Conservation (phyloP, 2,329 filamentous ascomycete species). For the Alternaria panax region DNA sequence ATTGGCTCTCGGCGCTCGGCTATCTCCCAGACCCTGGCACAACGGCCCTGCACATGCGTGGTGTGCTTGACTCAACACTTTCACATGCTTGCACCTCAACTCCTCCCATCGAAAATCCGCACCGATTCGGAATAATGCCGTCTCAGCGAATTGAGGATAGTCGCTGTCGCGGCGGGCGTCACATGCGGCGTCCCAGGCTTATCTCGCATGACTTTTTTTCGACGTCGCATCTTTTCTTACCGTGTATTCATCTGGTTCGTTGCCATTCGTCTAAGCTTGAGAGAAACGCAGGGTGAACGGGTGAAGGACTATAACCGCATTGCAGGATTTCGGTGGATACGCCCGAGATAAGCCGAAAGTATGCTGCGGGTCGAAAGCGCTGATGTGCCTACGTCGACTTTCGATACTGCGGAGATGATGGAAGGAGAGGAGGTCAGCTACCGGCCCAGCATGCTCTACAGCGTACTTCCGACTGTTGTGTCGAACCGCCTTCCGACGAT, state of each 20-base stretch:
- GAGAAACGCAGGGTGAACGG: background rate
- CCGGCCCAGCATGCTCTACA: conserved; percentile 58
- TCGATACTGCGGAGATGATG: conserved; percentile 16
- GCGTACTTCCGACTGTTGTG: conserved; percentile 62
- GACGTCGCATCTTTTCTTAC: background rate
- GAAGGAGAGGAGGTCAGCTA: conserved; percentile 18
- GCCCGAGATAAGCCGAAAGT: conserved; percentile 21
- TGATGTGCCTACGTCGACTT: conserved; percentile 4
- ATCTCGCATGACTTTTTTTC: background rate
- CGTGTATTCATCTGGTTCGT: background rate
- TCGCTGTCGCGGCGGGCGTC: conserved; percentile 16
- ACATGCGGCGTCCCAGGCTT: background rate
- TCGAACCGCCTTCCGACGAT: conserved; percentile 61
- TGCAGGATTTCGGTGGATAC: background rate
- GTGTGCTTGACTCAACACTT: conserved; percentile 24
- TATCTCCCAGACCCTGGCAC: conserved; percentile 21
- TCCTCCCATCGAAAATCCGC: conserved; percentile 5
- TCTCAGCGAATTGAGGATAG: conserved; percentile 24
- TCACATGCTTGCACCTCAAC: conserved; percentile 30
- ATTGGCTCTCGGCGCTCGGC: conserved; percentile 26
- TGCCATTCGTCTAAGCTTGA: conserved; percentile 1
- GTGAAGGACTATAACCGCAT: background rate
- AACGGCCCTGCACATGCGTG: conserved; percentile 4
- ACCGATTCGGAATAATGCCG: conserved; percentile 18
- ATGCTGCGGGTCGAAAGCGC: conserved; percentile 16